phyloP scores from a whole-genome alignment of 495 filamentous ascomycete species.

The Penicillium paxilli region DNA sequence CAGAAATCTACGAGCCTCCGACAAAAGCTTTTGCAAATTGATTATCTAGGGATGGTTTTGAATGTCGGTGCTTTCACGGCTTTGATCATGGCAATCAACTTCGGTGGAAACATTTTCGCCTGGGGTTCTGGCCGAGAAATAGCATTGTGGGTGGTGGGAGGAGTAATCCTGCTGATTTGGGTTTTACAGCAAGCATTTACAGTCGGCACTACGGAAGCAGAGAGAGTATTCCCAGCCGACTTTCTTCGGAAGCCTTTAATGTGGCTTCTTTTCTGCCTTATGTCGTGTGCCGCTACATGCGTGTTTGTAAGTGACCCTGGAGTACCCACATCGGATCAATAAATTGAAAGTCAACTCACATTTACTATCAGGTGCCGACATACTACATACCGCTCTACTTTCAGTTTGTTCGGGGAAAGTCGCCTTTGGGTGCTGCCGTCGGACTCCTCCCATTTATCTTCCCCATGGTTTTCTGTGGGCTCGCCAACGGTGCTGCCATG shows the following conservation, averaged over 20 bases:
- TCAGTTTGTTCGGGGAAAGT: slow-evolving; percentile 55
- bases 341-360: no score
- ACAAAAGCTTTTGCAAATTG: slow-evolving; percentile 38
- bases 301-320: slow-evolving; percentile 12
- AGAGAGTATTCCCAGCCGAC: slow-evolving; percentile 56
- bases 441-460: slow-evolving; percentile 60
- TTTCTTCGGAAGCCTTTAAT: slow-evolving; percentile 24
- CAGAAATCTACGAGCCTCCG: slow-evolving; percentile 31
- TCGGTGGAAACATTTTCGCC: slow-evolving; percentile 54
- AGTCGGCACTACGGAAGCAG: slow-evolving; percentile 45
- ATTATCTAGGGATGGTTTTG: slow-evolving; percentile 32
- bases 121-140: slow-evolving; percentile 58
- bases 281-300: slow-evolving; percentile 12
- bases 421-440: slow-evolving; percentile 50
- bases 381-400: slow-evolving; percentile 55
- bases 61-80: slow-evolving; percentile 41
- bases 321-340: no score
- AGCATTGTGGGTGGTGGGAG: slow-evolving; percentile 50
- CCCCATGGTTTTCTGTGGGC: slow-evolving; percentile 44
- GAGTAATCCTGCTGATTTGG: slow-evolving; percentile 49
- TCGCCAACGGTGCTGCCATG: slow-evolving; percentile 53
- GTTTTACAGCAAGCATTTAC: slow-evolving; percentile 52
- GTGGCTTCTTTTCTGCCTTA: slow-evolving; percentile 37
- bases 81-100: slow-evolving; percentile 52
- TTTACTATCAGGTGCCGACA: slow-evolving; percentile 31